Conservation (phyloP, 2,329 filamentous ascomycete species). For the Penicillium sp. region DNA sequence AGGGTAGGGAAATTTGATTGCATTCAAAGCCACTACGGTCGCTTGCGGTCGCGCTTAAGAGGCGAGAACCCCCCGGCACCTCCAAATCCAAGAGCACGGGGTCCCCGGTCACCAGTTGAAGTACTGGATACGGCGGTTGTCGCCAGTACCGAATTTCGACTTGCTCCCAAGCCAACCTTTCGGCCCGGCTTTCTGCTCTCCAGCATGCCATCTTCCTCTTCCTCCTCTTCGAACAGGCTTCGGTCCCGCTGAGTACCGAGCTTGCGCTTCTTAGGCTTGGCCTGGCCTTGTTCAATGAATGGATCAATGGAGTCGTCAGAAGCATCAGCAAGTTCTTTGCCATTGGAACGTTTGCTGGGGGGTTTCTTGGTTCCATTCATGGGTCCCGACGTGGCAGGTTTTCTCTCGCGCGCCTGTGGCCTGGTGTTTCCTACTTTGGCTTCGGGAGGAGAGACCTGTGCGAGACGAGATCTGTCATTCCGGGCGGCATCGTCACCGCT, state of each 20-base stretch:
- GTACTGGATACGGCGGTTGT: slow-evolving; percentile 8
- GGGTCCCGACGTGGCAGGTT: background rate
- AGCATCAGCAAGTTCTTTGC: slow-evolving; percentile 16
- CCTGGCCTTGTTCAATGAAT: slow-evolving; percentile 28
- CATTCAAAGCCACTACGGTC: slow-evolving; percentile 10
- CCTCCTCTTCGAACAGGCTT: slow-evolving; percentile 71
- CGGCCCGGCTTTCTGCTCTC: slow-evolving; percentile 27
- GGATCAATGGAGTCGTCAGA: slow-evolving; percentile 19
- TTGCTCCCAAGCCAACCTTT: slow-evolving; percentile 25
- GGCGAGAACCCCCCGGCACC: slow-evolving; percentile 61
- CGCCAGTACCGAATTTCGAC: slow-evolving; percentile 19
- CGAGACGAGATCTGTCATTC: slow-evolving; percentile 1
- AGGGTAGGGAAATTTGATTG: background rate
- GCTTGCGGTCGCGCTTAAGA: slow-evolving; percentile 65
- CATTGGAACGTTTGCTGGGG: background rate
- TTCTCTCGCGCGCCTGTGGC: background rate
- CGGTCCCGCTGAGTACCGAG: slow-evolving; percentile 59
- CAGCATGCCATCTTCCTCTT: slow-evolving; percentile 46
- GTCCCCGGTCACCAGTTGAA: slow-evolving; percentile 10
- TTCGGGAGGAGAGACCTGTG: slow-evolving; percentile 2
- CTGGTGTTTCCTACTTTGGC: slow-evolving; percentile 9
- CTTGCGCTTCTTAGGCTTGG: slow-evolving; percentile 69
- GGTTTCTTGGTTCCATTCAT: slow-evolving; percentile 6
- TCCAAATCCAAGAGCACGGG: slow-evolving; percentile 31
- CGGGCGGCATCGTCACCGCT: background rate